Evolutionary conservation across 2,329 filamentous ascomycete genomes (phyloP).

Genomic region (Talaromyces atroroseus): DNA sequence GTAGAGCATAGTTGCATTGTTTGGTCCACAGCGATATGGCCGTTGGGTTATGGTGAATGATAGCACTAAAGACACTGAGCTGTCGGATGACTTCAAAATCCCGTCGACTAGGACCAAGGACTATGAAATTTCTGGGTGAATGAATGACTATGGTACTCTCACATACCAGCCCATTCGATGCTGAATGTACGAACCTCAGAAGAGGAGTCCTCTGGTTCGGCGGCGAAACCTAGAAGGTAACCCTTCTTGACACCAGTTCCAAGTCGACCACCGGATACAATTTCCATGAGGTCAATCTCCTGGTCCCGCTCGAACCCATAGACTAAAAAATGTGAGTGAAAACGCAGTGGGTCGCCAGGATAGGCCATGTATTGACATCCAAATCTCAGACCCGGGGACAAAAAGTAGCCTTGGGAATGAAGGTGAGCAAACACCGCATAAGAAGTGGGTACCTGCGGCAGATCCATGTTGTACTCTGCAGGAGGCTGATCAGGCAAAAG

Average conservation of each 20-base stretch:
- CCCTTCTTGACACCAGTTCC: slow-evolving; percentile 96
- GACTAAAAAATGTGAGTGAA: slow-evolving; percentile 90
- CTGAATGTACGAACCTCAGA: slow-evolving; percentile 64
- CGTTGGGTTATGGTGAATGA: not conserved
- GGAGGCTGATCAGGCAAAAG: slow-evolving; percentile 35
- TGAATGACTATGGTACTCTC: slow-evolving; percentile 24
- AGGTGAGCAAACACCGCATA: slow-evolving; percentile 78
- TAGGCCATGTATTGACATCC: slow-evolving; percentile 94
- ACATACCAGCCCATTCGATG: slow-evolving; percentile 94
- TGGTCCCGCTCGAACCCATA: slow-evolving; percentile 84
- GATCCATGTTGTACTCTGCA: slow-evolving; percentile 21
- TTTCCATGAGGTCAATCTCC: slow-evolving; percentile 73
- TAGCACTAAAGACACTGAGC: not conserved
- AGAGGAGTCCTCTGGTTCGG: slow-evolving; percentile 30
- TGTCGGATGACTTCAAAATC: not conserved
- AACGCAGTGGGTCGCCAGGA: slow-evolving; percentile 87
- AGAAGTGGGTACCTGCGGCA: slow-evolving; percentile 42
- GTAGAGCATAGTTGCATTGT: not conserved
- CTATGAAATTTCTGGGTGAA: not conserved
- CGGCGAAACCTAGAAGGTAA: slow-evolving; percentile 70
- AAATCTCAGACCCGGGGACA: slow-evolving; percentile 88
- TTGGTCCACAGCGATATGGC: not conserved
- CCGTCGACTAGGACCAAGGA: not conserved
- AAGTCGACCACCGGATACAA: slow-evolving; percentile 79
- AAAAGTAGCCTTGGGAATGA: slow-evolving; percentile 73